Conservation (phyloP, 352 stramenopile species). For the Phytophthora meadii region DNA sequence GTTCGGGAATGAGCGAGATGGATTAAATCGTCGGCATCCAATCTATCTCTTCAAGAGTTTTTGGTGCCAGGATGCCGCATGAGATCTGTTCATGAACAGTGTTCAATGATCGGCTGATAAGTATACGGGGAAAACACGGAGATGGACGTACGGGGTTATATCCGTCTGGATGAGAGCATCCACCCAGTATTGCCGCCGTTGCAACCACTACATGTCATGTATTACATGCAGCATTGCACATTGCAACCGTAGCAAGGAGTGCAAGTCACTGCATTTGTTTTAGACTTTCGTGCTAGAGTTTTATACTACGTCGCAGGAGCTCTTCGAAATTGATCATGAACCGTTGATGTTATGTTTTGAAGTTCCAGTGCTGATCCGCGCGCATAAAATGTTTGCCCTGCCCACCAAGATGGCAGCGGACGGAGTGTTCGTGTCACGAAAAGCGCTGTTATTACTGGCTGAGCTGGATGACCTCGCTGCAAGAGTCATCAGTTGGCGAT, state of each 20-base stretch:
- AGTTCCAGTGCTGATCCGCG: neutral
- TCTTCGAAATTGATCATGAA: too few relatives aligned
- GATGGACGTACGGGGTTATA: conserved; percentile 1
- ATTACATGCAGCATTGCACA: too few relatives aligned
- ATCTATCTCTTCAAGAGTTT: neutral
- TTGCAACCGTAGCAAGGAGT: too few relatives aligned
- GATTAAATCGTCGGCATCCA: neutral
- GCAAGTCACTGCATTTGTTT: too few relatives aligned
- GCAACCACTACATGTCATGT: too few relatives aligned
- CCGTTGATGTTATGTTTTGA: neutral
- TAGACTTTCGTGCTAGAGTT: too few relatives aligned
- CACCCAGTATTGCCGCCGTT: too few relatives aligned
- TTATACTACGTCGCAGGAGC: too few relatives aligned
- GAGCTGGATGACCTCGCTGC: neutral
- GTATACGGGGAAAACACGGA: neutral
- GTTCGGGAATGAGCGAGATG: conserved; percentile 2
- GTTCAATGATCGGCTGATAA: conserved; percentile 12
- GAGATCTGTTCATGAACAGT: conserved; percentile 4
- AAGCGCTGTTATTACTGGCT: neutral
- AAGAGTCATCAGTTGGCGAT: neutral
- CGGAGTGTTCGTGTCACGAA: neutral
- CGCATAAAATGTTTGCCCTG: too few relatives aligned
- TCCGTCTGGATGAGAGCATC: neutral
- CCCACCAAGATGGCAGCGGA: neutral
- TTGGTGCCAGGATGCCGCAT: neutral